Base-by-base conservation (phyloP, 176 grass and related monocot species). In the Metroxylon sagu region DNA sequence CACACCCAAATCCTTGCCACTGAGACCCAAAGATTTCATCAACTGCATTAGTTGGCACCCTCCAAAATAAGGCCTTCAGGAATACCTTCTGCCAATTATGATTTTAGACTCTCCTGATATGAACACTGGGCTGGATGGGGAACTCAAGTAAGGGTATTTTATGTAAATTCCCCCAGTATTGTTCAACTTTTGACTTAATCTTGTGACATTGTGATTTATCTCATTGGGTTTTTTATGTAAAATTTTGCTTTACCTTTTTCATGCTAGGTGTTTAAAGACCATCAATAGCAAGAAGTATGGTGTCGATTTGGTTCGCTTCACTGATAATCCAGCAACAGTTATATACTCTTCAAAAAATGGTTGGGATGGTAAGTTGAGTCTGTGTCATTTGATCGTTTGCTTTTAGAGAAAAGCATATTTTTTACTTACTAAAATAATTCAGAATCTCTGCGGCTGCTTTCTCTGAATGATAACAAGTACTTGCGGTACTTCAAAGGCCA, bases 281-380 rank as follows among this genome's bases (percentile, higher is more conserved):
- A 97, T 97, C 71, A 97, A 97, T 85, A 97, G 93, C 79, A 97
- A 97, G 77, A 97, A 97, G 8, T 91, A 97, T 80, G 93, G 93
- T 19, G 93, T 97, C 49, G 93, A 97, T 66, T 67, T 97, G 57
- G 93, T 97, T 16, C 75, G 78, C 68, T 97, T 97, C 70, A 91
- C 92, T 80, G 78, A 87, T 74, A 90, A 91, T 77, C 92, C 92
- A 26, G 59, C 69, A 53, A 55, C 82, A 59, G 87, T 97, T 54
- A 82, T 97, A 53, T 90, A 97, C 83, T 91, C 92, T 49, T 97
- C 93, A 0, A 97, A 97, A 88, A 97, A 97, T 83, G 84, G 93
- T 43, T 97, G 93, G 93, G 93, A 97, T 85, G 93, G 87, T 97
- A 83, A 85, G 83, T 90, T 19, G 1, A 52, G 1, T 72, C 59